phyloP scores from a whole-genome alignment of 208 protist genomes.

The Wallacemonas sp. region DNA sequence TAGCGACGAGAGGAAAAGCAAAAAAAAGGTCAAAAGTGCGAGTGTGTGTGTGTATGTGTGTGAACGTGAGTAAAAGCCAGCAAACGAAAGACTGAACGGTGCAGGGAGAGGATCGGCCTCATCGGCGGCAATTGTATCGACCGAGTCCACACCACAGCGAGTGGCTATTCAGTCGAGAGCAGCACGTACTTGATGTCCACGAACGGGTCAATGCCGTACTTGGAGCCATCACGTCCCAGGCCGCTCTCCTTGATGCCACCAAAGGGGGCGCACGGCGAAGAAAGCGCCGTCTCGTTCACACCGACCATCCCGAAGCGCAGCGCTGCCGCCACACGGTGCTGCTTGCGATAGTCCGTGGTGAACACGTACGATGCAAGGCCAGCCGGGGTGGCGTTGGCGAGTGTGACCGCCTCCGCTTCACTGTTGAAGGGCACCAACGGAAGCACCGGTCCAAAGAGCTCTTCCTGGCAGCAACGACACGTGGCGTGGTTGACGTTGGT shows the following conservation, averaged over 20 bases:
- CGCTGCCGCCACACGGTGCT: constrained; percentile 50
- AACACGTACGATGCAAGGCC: constrained; percentile 85
- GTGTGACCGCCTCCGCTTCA: constrained; percentile 63
- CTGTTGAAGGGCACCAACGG: constrained; percentile 66
- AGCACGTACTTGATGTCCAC: constrained; percentile 83
- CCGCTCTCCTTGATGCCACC: constrained; percentile 91
- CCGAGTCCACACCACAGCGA: constrained; percentile 1
- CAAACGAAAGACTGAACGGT: neutral
- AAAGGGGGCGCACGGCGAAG: constrained; percentile 71
- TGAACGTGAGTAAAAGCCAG: neutral
- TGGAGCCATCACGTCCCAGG: constrained; percentile 86
- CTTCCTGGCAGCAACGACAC: constrained; percentile 63
- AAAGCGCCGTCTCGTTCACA: constrained; percentile 70
- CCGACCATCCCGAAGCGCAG: constrained; percentile 87
- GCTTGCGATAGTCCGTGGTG: constrained; percentile 67
- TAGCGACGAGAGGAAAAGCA: constrained; percentile 1
- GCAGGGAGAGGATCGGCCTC: too few relatives aligned
- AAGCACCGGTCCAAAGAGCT: constrained; percentile 92
- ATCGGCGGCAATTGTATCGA: neutral
- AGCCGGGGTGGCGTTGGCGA: constrained; percentile 76
- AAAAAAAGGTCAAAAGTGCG: too few relatives aligned
- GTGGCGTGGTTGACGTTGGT: constrained; percentile 52
- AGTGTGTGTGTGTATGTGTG: neutral
- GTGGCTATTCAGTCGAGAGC: constrained; percentile 48
- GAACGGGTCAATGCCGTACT: constrained; percentile 89